Conservation (phyloP, 345 rosid genomes). For the Populus deltoides region DNA sequence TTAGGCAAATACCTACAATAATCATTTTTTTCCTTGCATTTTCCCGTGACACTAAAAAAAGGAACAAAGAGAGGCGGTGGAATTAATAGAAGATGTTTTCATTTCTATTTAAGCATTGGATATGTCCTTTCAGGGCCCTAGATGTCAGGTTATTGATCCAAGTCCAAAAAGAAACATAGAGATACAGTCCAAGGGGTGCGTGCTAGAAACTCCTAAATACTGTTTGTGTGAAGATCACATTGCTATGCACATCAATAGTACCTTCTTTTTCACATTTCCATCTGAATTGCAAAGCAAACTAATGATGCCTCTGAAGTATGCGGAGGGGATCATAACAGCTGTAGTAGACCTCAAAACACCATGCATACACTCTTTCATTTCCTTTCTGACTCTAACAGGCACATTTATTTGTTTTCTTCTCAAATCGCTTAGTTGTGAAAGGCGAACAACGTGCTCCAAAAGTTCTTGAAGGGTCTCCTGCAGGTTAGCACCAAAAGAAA, state of each 20-base stretch:
- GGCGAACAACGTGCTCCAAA: slow-evolving; percentile 61
- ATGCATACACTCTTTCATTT: slow-evolving; percentile 50
- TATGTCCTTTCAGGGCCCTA: neutral
- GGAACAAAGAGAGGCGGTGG: neutral
- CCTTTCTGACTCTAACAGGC: slow-evolving; percentile 43
- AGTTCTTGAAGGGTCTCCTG: slow-evolving; percentile 72
- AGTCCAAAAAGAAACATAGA: neutral
- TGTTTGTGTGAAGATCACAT: neutral
- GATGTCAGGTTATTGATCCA: neutral
- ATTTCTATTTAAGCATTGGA: neutral
- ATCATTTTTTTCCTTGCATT: neutral
- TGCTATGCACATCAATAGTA: slow-evolving; percentile 22
- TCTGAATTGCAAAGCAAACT: slow-evolving; percentile 64
- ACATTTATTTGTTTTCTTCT: slow-evolving; percentile 42
- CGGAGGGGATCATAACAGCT: slow-evolving; percentile 52
- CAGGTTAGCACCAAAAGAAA: neutral
- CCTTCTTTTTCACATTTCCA: slow-evolving; percentile 66
- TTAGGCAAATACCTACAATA: neutral
- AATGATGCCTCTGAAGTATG: slow-evolving; percentile 65
- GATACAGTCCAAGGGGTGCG: too few species aligned
- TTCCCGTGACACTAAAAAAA: neutral
- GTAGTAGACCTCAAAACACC: slow-evolving; percentile 59
- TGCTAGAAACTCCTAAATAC: neutral
- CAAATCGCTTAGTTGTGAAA: slow-evolving; percentile 48
- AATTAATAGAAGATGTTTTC: neutral